Base-by-base conservation (phyloP, 805 yeast genomes). In the Soucietia sequanensis region DNA sequence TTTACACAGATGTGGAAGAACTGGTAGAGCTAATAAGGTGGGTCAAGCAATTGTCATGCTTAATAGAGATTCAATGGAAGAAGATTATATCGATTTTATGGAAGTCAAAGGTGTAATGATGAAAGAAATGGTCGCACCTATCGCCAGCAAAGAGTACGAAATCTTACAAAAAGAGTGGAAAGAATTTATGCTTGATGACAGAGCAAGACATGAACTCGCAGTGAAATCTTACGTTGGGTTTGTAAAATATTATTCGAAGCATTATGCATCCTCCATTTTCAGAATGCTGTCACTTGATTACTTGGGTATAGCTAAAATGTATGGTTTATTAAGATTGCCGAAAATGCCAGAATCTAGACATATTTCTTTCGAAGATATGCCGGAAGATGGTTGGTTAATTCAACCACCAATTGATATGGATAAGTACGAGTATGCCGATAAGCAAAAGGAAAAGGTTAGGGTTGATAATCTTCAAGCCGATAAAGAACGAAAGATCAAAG, bases 1-100 rank as follows among this genome's bases (percentile, higher is more conserved):
- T 52, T 72, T 91, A 27, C 99, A 93, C 58, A 75, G 99, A 54
- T 85, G 91, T 60, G 99, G 99, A 15, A 75, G 99, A 52, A 88
- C 99, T 0, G 99, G 95, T 0, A 69, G 99, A 42, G 97, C 97
- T 0, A 90, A 91, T 39, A 78, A 79, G 41, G 70, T 71, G 4
- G 99, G 99, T 2, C 75, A 72, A 38, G 95, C 95, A 0, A 66
- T 88, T 3, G 78, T 86, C 1, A 71, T 93, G 60, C 60, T 93
- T 25, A 80, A 76, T 42, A 71, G 71, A 31, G 91, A 88, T 5
- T 50, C 60, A n/a, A 71, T 85, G 35, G 99, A 93, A 53, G 84
- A 80, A 46, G 91, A 83, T 36, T 93, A 78, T 52, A 69, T 90
- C 12, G 86, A 80, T 15, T 87, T 91, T 47, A 73, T 93, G 81